Evolutionary conservation across 805 yeast genomes (phyloP), one percentile per base, ranked within the genome.

Genomic region (Wickerhamiella sergipiensis): DNA sequence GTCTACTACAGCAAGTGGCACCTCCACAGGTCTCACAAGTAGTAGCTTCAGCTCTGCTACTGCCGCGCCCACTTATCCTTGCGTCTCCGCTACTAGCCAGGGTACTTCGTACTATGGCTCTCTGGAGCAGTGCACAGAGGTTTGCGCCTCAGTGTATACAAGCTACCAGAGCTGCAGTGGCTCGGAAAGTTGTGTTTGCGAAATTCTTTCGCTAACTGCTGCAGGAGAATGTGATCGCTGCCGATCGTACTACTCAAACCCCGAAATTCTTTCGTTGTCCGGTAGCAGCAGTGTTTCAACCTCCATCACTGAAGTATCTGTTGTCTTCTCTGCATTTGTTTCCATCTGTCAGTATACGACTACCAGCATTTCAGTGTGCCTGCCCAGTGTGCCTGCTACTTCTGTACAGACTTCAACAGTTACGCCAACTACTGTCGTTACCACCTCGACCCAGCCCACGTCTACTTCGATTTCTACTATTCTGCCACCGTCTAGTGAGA

Each of bases 11-110:
- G 53, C 59, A 52, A 58, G 66, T 62, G 66, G 66, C 67, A 64
- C 66, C 65, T 38, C 49, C 18, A 42, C 57, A 44, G 65, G 66
- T 64, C 67, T 62, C 66, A 62, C 66, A 46, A 61, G 66, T 62
- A 59, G 65, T 59, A 52, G 61, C 53, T 52, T 61, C 63, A 63
- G 65, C 64, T 59, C 61, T 36, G 40, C 33, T 29, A 36, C 40
- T 43, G 24, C 46, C 19, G 46, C 29, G 12, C 46, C 46, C 15
- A 24, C 47, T 12, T 50, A 50, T 42, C 52, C 56, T 26, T 54
- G 54, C 40, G 52, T 54, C 22, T 52, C 55, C 18, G 51, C 46
- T 22, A 46, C 50, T 2, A 51, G 53, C 19, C 52, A 52, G 19
- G 53, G 55, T 10, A 48, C 55, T 19, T 33, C 43, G 10, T 42